Percentiles rank a stretch among this genome's conserved stretches.
phyloP scores from a whole-genome alignment of 352 stramenopile genomes.

The Phytophthora ohioensis region DNA sequence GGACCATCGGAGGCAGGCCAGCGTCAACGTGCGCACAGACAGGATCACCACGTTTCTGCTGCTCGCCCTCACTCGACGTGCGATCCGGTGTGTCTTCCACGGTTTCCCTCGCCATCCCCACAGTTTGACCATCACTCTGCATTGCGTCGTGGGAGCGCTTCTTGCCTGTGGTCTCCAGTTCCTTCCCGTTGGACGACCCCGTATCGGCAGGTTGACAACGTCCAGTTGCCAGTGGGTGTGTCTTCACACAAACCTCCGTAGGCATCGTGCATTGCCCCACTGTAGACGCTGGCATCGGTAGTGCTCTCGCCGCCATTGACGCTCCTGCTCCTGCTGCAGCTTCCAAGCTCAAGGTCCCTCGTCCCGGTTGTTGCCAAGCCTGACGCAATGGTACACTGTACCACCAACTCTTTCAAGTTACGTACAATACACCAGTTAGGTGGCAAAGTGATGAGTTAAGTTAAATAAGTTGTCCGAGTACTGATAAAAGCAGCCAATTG shows the following conservation, averaged over 20 bases:
- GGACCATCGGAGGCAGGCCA: constrained; percentile 7
- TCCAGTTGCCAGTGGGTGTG: not conserved
- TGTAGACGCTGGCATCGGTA: constrained; percentile 1
- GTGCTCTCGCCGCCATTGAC: constrained; percentile 8
- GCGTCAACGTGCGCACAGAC: not conserved
- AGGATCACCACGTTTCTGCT: not conserved
- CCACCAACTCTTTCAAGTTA: constrained; percentile 1
- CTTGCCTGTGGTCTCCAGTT: constrained; percentile 1
- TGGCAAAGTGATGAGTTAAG: not conserved
- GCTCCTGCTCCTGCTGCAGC: not conserved
- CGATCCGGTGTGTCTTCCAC: constrained; percentile 20
- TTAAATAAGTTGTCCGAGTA: not conserved
- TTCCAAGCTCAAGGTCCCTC: constrained; percentile 1
- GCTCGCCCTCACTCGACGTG: constrained; percentile 36
- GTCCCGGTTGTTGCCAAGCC: not conserved
- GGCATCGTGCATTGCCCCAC: not conserved
- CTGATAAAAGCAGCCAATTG: not conserved
- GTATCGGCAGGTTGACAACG: not conserved
- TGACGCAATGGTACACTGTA: constrained; percentile 11
- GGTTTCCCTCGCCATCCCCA: not conserved
- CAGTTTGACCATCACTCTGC: constrained; percentile 22
- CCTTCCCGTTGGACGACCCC: constrained; percentile 2
- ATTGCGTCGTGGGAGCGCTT: constrained; percentile 9
- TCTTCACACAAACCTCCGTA: not conserved
- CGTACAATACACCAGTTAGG: not conserved